phyloP scores from a whole-genome alignment of 345 rosid genomes.

The Populus ilicifolia region DNA sequence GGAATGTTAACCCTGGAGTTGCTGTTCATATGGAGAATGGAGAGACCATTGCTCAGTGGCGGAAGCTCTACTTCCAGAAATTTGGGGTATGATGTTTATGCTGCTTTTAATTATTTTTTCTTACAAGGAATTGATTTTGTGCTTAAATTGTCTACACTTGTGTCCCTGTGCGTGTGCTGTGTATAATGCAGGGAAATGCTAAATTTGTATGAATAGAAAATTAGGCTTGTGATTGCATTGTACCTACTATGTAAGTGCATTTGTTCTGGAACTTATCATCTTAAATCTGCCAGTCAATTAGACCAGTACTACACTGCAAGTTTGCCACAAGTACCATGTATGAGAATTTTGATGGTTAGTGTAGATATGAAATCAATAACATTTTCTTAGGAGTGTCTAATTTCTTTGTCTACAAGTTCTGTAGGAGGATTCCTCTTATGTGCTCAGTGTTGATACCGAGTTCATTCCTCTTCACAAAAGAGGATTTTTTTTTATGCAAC shows the following conservation, averaged over 20 bases:
- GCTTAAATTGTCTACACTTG: neutral
- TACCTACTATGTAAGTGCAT: neutral
- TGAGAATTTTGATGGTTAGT: neutral
- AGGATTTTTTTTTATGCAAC: no score
- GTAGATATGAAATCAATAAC: no score
- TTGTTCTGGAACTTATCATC: neutral
- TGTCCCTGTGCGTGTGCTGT: neutral
- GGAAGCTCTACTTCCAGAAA: slow-evolving; percentile 40
- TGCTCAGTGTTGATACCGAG: no score
- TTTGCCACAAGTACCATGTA: neutral
- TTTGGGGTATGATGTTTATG: slow-evolving; percentile 43
- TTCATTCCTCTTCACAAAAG: no score
- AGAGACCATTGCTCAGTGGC: slow-evolving; percentile 48
- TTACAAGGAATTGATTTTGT: neutral
- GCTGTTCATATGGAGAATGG: slow-evolving; percentile 49
- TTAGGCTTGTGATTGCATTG: no score
- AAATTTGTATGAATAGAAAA: no score
- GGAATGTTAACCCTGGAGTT: slow-evolving; percentile 42
- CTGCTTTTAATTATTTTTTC: neutral
- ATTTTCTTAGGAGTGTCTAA: neutral
- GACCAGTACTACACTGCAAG: no score
- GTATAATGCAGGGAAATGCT: neutral
- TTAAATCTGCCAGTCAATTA: no score
- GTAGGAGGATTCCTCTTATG: no score
- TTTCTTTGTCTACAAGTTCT: neutral